Evolutionary conservation across 768 basidiomycete species (phyloP).

Genomic region (Podaxis sp.): DNA sequence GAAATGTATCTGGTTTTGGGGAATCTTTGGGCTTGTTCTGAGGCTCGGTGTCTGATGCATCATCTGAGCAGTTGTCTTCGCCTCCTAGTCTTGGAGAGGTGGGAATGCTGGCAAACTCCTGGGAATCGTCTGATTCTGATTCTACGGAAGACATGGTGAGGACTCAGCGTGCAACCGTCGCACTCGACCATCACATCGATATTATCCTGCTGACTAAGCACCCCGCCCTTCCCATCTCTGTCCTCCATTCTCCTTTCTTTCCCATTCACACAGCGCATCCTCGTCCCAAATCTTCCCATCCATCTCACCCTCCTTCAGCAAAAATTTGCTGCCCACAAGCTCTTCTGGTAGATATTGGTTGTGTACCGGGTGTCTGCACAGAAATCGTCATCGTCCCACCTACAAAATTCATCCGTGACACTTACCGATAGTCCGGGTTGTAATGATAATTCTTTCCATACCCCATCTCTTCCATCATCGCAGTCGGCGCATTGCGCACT

Average conservation of each 20-base stretch:
- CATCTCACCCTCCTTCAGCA: constrained; percentile 40
- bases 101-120: constrained; percentile 6
- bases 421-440: constrained; percentile 57
- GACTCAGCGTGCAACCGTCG: too few relatives aligned
- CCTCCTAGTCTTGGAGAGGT: neutral
- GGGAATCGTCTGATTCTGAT: constrained; percentile 12
- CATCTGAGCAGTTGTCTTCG: neutral
- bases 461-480: constrained; percentile 65
- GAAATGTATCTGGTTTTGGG: constrained; percentile 20
- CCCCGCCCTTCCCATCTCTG: constrained; percentile 16
- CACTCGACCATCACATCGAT: neutral
- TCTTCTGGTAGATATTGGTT: constrained; percentile 60
- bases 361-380: constrained; percentile 57
- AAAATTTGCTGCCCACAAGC: constrained; percentile 41
- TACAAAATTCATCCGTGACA: neutral
- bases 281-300: constrained; percentile 61
- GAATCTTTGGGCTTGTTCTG: neutral
- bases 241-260: constrained; percentile 29
- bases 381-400: neutral
- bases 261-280: constrained; percentile 52
- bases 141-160: constrained; percentile 7
- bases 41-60: neutral
- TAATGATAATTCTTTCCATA: constrained; percentile 66
- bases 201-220: constrained; percentile 9
- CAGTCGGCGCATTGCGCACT: constrained; percentile 77